Evolutionary conservation across 768 basidiomycete genomes (phyloP), one percentile per base, ranked within the genome.

Genomic region (Mrakia frigida): DNA sequence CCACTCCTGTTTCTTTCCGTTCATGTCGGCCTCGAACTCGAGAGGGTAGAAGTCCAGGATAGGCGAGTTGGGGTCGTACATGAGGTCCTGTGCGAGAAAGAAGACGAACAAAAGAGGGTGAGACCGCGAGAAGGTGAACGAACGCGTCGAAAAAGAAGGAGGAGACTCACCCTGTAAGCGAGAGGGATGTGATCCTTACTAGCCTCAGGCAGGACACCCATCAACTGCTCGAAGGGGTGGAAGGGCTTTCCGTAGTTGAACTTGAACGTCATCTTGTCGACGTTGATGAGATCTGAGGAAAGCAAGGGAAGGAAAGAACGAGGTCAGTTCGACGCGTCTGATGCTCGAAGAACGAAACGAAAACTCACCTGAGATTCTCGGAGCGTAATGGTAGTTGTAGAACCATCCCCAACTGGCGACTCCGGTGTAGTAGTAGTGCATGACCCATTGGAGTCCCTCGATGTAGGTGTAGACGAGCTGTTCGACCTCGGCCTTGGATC

Each of bases 361-460:
- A 23, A n/a, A 81, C 87, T 73, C 80, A 95, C 96, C 96, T 28
- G 94, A 93, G 74, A 98, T 98, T 39, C 94, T 89, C 31, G 97
- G 97, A 0, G 97, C 92, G 82, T 95, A 99, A 82, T 99, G 96
- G 82, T 98, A 98, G 83, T 95, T 86, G 84, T 98, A 98, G 85
- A 96, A 99, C 97, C 97, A 98, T 31, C 92, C 88, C 97, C 97
- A 99, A 23, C 93, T 95, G 7, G 94, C 92, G 25, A 98, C 94
- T 7, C 97, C 97, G 78, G 91, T 89, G 83, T 98, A 98, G 83
- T 99, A 99, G 83, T 99, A 99, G 82, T 94, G 92, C 91, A 99
- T 92, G 43, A 98, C 94, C 97, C 96, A 98, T 81, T 99, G 97
- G 78, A 99, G 84, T 0, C 97, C 97, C 82, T 98, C 93, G 25